A percentile compares a stretch with the other conserved stretches of the same genome.
Evolutionary conservation across 345 rosid species (phyloP).

Genomic region (Raphanus raphanistrum): DNA sequence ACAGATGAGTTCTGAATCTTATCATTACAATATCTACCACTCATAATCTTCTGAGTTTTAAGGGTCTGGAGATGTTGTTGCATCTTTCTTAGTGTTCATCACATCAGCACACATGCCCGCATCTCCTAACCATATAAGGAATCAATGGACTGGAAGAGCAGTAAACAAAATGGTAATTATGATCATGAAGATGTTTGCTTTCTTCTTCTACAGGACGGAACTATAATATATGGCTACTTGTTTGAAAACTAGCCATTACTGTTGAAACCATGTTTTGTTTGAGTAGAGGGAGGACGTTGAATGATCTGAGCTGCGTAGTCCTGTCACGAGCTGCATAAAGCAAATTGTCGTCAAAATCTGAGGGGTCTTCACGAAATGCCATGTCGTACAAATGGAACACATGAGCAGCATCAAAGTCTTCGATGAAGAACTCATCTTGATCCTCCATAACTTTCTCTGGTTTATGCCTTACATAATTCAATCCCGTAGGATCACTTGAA

Average conservation of each 20-base stretch:
- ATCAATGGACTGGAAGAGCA: neutral
- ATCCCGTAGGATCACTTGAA: slow-evolving; percentile 26
- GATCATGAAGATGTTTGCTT: neutral
- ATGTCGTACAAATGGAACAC: slow-evolving; percentile 50
- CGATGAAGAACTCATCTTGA: slow-evolving; percentile 41
- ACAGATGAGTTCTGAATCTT: neutral
- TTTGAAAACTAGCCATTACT: neutral
- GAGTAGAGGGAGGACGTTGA: slow-evolving; percentile 52
- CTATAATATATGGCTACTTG: neutral
- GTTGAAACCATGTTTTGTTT: neutral
- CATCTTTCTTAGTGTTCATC: slow-evolving; percentile 22
- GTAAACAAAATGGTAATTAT: neutral
- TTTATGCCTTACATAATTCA: slow-evolving; percentile 24
- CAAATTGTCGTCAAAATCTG: slow-evolving; percentile 44
- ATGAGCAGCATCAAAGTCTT: slow-evolving; percentile 40
- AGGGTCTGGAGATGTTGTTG: slow-evolving; percentile 14
- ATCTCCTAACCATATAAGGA: slow-evolving; percentile 59
- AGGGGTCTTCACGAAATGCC: slow-evolving; percentile 57
- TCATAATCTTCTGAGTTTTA: slow-evolving; percentile 50
- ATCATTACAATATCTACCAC: slow-evolving; percentile 65
- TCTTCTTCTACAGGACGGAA: slow-evolving; percentile 1
- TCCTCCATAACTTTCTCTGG: slow-evolving; percentile 4
- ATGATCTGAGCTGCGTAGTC: slow-evolving; percentile 52
- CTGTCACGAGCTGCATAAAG: slow-evolving; percentile 54
- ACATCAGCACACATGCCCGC: slow-evolving; percentile 43